Conservation (phyloP, 495 filamentous ascomycete species). For the Parmelia sp. region DNA sequence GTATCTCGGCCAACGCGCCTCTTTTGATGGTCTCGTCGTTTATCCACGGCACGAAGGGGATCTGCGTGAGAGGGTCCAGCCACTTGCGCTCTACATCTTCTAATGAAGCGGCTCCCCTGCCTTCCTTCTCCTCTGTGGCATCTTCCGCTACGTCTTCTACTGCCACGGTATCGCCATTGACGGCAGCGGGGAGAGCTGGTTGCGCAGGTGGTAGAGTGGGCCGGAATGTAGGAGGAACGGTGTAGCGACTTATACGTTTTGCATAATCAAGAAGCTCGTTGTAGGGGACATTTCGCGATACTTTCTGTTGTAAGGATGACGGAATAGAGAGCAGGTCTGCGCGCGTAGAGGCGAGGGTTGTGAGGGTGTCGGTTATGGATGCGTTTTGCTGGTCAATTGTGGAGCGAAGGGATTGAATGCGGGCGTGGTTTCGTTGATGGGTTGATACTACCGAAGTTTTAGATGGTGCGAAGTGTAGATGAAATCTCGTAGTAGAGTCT, state of each 20-base stretch:
- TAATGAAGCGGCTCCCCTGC: slow-evolving; percentile 25
- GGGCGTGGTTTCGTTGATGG: slow-evolving; percentile 63
- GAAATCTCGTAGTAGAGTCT: background rate
- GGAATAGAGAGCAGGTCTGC: slow-evolving; percentile 57
- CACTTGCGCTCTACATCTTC: slow-evolving; percentile 35
- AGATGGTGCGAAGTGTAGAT: background rate
- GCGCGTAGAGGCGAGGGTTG: slow-evolving; percentile 56
- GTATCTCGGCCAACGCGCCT: slow-evolving; percentile 56
- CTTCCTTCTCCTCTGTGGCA: slow-evolving; percentile 22
- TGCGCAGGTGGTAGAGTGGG: slow-evolving; percentile 23
- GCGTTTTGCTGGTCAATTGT: slow-evolving; percentile 52
- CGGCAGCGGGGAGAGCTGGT: slow-evolving; percentile 19
- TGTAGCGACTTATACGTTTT: slow-evolving; percentile 64
- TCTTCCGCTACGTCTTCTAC: slow-evolving; percentile 20
- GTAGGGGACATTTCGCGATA: slow-evolving; percentile 46
- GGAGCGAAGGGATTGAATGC: slow-evolving; percentile 55
- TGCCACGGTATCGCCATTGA: slow-evolving; percentile 14
- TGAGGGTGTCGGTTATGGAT: slow-evolving; percentile 55
- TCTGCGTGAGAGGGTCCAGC: slow-evolving; percentile 46
- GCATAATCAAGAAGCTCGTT: slow-evolving; percentile 66
- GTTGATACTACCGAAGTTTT: slow-evolving; percentile 36
- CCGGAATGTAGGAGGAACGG: slow-evolving; percentile 55
- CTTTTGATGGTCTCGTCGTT: slow-evolving; percentile 53
- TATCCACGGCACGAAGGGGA: slow-evolving; percentile 63
- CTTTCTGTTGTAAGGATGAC: slow-evolving; percentile 43